phyloP scores from a whole-genome alignment of 2,329 filamentous ascomycete species.

The Tetracladium maxilliforme region DNA sequence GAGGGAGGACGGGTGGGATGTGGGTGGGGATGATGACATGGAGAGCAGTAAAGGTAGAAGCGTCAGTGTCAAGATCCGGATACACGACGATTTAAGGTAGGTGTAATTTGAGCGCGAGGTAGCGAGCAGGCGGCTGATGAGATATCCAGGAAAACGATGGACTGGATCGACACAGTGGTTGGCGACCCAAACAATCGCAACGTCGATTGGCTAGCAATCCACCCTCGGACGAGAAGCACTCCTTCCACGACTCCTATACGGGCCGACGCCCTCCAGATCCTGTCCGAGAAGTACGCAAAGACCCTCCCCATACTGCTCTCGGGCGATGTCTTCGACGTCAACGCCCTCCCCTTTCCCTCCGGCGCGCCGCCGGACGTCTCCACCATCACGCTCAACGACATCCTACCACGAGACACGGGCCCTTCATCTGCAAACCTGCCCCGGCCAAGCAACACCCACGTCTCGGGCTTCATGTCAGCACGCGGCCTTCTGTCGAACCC shows the following conservation, averaged over 20 bases:
- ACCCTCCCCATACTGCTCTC: too few species aligned
- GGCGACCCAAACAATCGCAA: slow-evolving; percentile 39
- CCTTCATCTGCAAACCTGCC: too few species aligned
- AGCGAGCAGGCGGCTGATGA: slow-evolving; percentile 1
- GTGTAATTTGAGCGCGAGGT: slow-evolving; percentile 2
- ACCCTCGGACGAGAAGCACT: slow-evolving; percentile 47
- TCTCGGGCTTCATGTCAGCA: slow-evolving; percentile 55
- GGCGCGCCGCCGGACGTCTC: too few species aligned
- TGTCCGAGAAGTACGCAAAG: too few species aligned
- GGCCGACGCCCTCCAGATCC: too few species aligned
- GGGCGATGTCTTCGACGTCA: too few species aligned
- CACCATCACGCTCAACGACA: slow-evolving; percentile 44
- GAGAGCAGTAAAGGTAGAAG: slow-evolving; percentile 35
- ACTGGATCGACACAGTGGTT: slow-evolving; percentile 44
- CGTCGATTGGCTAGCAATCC: slow-evolving; percentile 56
- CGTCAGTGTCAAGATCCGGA: slow-evolving; percentile 56
- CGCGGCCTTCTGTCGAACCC: slow-evolving; percentile 54
- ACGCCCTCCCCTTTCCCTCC: too few species aligned
- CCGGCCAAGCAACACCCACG: too few species aligned
- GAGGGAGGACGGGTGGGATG: slow-evolving; percentile 35
- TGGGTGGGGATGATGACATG: slow-evolving; percentile 30
- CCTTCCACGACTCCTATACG: slow-evolving; percentile 47
- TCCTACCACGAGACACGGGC: too few species aligned
- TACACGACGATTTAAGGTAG: slow-evolving; percentile 47
- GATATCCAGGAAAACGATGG: slow-evolving; percentile 25